Evolutionary conservation across 192 early-diverging fungal species (phyloP), one percentile per base, ranked within the genome.

Genomic region (Coemansia sp.): DNA sequence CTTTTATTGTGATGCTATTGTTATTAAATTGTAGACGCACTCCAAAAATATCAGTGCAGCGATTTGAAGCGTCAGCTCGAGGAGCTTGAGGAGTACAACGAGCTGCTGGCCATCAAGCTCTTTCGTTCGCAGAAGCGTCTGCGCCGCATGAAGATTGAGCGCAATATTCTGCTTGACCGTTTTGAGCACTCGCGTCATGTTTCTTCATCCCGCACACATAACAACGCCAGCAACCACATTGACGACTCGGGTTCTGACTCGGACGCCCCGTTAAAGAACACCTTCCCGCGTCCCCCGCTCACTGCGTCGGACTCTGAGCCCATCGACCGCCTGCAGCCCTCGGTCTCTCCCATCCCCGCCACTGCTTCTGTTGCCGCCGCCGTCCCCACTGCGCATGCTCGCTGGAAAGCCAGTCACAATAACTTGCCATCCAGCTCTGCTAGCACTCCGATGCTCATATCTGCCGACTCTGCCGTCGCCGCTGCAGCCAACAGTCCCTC

Each of bases 81-180:
- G 35, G 74, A 77, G 63, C 74, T 77, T 14, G 74, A 77, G 27
- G 74, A 66, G 34, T 77, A 77, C 67, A 77, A 77, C 52, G 68
- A 77, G 37, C 53, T 60, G 3, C 40, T 77, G 35, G 74, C 63
- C 4, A 53, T 77, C 39, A 77, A 69, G 60, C 67, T 77, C 35
- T 22, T 59, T 18, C 58, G 57, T 19, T 70, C 74, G 21, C 58
- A 70, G 34, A 77, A 67, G 60, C 68, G 74, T 19, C 55, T 77
- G 55, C 61, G 58, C 56, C 56, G 74, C 43, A 69, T 77, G 68
- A 70, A 66, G 49, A 58, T 70, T 35, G 74, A 77, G 43, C 68
- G 68, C 48, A 77, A 70, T 26, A 51, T 70, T 18, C 31, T 70
- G 43, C 66, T 77, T 3, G 74, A 69, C 51, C 68, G 63, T 6